Evolutionary conservation across 169 alveolate genomes (phyloP).

Genomic region (Eimeria praecox): DNA sequence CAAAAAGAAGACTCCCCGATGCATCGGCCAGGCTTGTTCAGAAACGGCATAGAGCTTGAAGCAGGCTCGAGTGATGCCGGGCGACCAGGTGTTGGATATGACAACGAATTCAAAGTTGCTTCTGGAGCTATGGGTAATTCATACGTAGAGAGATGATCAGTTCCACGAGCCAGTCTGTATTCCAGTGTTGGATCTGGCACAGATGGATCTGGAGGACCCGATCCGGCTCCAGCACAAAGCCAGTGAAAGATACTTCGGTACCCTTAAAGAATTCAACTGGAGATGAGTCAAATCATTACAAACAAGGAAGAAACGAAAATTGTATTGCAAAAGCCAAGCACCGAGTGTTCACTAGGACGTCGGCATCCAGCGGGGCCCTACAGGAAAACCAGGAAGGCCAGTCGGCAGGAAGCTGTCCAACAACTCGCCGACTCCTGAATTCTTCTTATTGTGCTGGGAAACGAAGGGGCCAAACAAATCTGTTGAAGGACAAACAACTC

Average conservation of each 20-base stretch:
- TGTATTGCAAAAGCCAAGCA: not conserved
- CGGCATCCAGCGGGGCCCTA: slow-evolving; percentile 15
- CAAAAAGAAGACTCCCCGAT: not conserved
- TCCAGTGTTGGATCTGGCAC: not conserved
- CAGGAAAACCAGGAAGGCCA: not conserved
- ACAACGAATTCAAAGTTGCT: not conserved
- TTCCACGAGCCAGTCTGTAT: not conserved
- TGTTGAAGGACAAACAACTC: not conserved
- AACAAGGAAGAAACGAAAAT: not conserved
- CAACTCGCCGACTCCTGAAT: slow-evolving; percentile 6
- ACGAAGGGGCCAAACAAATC: not conserved
- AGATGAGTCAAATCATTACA: not conserved
- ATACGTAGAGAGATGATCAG: not conserved
- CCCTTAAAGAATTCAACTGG: not conserved
- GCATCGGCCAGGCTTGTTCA: not conserved
- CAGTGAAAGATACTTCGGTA: not conserved
- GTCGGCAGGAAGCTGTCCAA: not conserved
- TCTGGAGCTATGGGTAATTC: not conserved
- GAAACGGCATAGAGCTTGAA: not conserved
- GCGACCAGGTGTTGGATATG: not conserved
- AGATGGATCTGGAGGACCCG: slow-evolving; percentile 13
- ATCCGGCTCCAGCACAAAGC: not conserved
- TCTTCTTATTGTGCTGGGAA: not conserved
- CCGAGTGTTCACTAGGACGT: not conserved
- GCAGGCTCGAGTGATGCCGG: not conserved